Conservation (phyloP, 306 rosid species). For the Quillaja saponaria region DNA sequence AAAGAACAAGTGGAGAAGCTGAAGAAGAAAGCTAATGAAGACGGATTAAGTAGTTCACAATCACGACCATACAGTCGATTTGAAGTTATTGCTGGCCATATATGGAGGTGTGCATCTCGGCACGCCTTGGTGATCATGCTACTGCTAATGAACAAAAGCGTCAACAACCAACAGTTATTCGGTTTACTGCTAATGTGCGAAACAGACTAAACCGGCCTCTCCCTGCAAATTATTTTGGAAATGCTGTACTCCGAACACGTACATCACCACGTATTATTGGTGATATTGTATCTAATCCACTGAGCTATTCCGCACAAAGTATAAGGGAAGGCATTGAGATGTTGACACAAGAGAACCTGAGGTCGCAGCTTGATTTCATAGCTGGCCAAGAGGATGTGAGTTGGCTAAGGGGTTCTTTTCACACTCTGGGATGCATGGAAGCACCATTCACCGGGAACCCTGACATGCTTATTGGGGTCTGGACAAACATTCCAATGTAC, state of each 20-base stretch:
- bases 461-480: too few relatives aligned
- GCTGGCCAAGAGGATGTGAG: background rate
- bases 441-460: slow-evolving; percentile 9
- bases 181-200: background rate
- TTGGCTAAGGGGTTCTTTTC: background rate
- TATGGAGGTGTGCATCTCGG: slow-evolving; percentile 20
- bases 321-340: background rate
- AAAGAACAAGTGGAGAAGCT: slow-evolving; percentile 17
- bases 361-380: background rate
- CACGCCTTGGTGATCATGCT: slow-evolving; percentile 1
- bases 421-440: too few relatives aligned
- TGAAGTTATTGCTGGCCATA: slow-evolving; percentile 13
- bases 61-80: slow-evolving; percentile 1
- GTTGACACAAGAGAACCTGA: slow-evolving; percentile 9
- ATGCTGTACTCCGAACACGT: slow-evolving; percentile 1
- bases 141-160: too few relatives aligned
- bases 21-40: slow-evolving; percentile 14
- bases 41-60: too few relatives aligned
- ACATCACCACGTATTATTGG: background rate
- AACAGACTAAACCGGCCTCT: slow-evolving; percentile 20
- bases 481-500: too few relatives aligned
- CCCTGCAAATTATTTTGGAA: slow-evolving; percentile 21
- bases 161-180: background rate
- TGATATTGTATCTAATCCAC: slow-evolving; percentile 19
- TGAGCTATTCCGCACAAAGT: slow-evolving; percentile 4